A percentile compares a stretch with the other conserved stretches of the same genome.
Conservation (phyloP, 129 eudicot species). For the Calendula officinalis region DNA sequence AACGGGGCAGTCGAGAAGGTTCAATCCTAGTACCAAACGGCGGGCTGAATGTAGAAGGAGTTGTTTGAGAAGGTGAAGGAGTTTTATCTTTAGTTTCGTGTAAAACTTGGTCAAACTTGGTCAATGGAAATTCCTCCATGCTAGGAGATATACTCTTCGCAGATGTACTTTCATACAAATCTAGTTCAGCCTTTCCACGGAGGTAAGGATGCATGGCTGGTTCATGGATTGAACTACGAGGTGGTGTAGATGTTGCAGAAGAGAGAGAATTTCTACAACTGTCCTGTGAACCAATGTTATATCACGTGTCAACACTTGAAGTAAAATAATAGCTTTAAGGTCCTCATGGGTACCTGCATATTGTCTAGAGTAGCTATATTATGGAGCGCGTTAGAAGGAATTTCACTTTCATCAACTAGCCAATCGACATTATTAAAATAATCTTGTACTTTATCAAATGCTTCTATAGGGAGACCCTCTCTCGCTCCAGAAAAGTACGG, state of each 20-base stretch:
- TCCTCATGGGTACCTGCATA: too few species aligned
- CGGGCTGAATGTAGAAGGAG: constrained; percentile 6
- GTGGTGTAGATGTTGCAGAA: constrained; percentile 12
- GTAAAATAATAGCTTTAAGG: too few species aligned
- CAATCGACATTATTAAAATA: constrained; percentile 58
- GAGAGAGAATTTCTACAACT: constrained; percentile 9
- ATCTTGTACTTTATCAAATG: constrained; percentile 62
- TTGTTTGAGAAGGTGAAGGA: constrained; percentile 10
- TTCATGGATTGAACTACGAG: constrained; percentile 7
- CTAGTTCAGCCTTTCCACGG: too few species aligned
- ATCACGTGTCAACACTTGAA: too few species aligned
- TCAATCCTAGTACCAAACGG: constrained; percentile 7
- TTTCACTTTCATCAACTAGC: constrained; percentile 34
- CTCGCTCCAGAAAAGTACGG: constrained; percentile 41
- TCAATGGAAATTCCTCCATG: constrained; percentile 1
- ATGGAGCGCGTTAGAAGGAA: constrained; percentile 32
- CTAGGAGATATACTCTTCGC: constrained; percentile 11
- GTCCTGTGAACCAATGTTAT: not conserved
- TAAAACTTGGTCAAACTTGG: constrained; percentile 11
- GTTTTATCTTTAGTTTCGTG: constrained; percentile 18
- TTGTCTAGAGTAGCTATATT: constrained; percentile 32
- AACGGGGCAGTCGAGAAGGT: constrained; percentile 19
- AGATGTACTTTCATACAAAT: constrained; percentile 20
- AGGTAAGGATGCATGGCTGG: constrained; percentile 33
- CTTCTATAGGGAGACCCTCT: constrained; percentile 76